These are phyloP conservation scores for Cicer arietinum DNA, from an alignment of 306 rosid genomes.

Conservation along the genomic window DNA sequence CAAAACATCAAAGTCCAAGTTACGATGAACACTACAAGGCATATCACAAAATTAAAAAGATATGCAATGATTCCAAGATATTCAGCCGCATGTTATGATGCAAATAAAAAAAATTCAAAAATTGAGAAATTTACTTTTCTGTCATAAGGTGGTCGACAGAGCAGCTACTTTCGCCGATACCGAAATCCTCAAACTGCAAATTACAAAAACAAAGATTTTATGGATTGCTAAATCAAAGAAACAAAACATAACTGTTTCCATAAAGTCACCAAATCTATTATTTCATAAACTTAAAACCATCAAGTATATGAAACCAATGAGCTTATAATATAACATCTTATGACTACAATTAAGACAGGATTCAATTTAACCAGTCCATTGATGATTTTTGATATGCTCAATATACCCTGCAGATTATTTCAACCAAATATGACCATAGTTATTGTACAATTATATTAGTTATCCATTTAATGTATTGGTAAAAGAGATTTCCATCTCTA, in stretches of 20 bases:
- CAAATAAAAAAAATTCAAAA: neutral
- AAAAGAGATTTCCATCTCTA: neutral
- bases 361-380: slow-evolving; percentile 28
- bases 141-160: slow-evolving; percentile 41
- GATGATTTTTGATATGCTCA: slow-evolving; percentile 1
- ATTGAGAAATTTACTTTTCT: slow-evolving; percentile 58
- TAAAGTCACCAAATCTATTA: slow-evolving; percentile 21
- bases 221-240: slow-evolving; percentile 8
- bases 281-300: slow-evolving; percentile 30
- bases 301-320: slow-evolving; percentile 24
- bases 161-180: slow-evolving; percentile 42
- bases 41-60: slow-evolving; percentile 39
- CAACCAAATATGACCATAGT: slow-evolving; percentile 23
- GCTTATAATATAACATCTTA: slow-evolving; percentile 13
- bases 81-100: slow-evolving; percentile 24
- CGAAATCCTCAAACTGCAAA: slow-evolving; percentile 63
- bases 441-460: slow-evolving; percentile 3
- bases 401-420: slow-evolving; percentile 4
- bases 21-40: slow-evolving; percentile 59
- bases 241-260: slow-evolving; percentile 18
- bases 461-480: slow-evolving; percentile 2
- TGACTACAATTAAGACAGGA: slow-evolving; percentile 7
- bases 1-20: slow-evolving; percentile 46
- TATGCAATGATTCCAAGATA: slow-evolving; percentile 16
- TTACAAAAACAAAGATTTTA: slow-evolving; percentile 32